A percentile compares a stretch with the other conserved stretches of the same genome.
Evolutionary conservation across 768 basidiomycete species (phyloP).

Genomic region (Pleurotus eryngii): DNA sequence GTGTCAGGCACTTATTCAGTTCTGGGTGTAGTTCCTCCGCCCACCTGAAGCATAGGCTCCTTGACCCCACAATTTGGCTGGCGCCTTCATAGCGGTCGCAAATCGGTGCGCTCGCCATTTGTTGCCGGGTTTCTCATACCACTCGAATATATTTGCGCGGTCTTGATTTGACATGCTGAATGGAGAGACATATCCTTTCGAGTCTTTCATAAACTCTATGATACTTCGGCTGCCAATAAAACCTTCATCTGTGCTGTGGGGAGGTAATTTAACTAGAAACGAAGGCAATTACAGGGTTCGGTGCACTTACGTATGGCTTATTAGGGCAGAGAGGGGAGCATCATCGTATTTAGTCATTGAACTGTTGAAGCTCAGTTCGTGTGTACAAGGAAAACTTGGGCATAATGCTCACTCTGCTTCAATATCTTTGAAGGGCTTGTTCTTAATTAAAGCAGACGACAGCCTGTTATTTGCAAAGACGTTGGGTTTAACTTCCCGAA

Average conservation of each 20-base stretch:
- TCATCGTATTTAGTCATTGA: conserved; percentile 1
- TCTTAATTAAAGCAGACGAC: conserved; percentile 31
- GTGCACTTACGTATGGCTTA: not conserved
- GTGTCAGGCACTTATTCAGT: not conserved
- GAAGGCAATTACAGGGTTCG: not conserved
- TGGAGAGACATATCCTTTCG: conserved; percentile 1
- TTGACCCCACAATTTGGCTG: not conserved
- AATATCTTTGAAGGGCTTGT: conserved; percentile 23
- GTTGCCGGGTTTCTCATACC: conserved; percentile 19
- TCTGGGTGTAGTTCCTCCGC: not conserved
- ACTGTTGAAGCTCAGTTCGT: not conserved
- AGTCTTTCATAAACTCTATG: conserved; percentile 16
- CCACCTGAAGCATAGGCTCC: not conserved
- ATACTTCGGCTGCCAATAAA: conserved; percentile 16
- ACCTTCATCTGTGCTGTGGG: conserved; percentile 16
- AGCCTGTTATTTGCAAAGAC: conserved; percentile 36
- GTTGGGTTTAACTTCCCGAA: conserved; percentile 31
- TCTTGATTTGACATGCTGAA: conserved; percentile 11
- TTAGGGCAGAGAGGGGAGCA: not conserved
- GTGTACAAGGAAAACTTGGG: not conserved
- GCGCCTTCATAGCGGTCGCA: conserved; percentile 27
- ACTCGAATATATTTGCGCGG: conserved; percentile 22
- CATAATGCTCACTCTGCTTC: conserved; percentile 19
- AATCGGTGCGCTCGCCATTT: conserved; percentile 22
- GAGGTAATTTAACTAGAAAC: not conserved